Evolutionary conservation across 2,329 filamentous ascomycete species (phyloP), one percentile per base, ranked within the genome.

Genomic region (Sporothrix euskadiensis): DNA sequence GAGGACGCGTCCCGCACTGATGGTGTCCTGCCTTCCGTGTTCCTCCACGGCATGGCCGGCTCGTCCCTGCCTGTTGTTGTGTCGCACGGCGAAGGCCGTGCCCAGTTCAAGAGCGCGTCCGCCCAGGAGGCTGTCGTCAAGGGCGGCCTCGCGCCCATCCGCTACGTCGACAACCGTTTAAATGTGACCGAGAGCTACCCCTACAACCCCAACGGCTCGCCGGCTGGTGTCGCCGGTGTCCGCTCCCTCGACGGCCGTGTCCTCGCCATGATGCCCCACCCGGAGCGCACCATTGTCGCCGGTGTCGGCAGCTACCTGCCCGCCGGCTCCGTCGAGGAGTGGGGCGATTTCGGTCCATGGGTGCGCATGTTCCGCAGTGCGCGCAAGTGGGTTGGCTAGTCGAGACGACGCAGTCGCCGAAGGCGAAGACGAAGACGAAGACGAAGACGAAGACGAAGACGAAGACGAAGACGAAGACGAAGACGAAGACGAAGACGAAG

Each of bases 261-360:
- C 0, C 82, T 97, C 77, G 94, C 94, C 7, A 88, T 97, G 84
- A 97, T 98, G 94, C 94, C 94, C 75, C 94, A 97, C 81, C 94
- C 94, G 0, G 94, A 98, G 84, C 88, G 94, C n/a, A 97, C 93
- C 19, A 90, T 97, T 74, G 84, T 97, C 84, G 89, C 89, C 73
- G 92, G 93, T 74, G 90, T 94, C 75, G 89, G 87, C 66, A 95
- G 92, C 81, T 97, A 91, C 81, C 84, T 91, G 75, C 92, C 93
- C 8, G 78, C 78, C 3, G 82, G 83, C 47, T 85, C 89, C 74
- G 75, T 85, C 6, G 88, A 88, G 14, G 85, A 90, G 75, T 94
- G 92, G 92, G 93, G 92, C 39, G 91, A 94, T 77, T 91, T 91
- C 80, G 92, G 93, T 0, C 94, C 94, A 26, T 97, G 94, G 94